Evolutionary conservation across 257 asterid species (phyloP).

Genomic region (Petrea volubilis): DNA sequence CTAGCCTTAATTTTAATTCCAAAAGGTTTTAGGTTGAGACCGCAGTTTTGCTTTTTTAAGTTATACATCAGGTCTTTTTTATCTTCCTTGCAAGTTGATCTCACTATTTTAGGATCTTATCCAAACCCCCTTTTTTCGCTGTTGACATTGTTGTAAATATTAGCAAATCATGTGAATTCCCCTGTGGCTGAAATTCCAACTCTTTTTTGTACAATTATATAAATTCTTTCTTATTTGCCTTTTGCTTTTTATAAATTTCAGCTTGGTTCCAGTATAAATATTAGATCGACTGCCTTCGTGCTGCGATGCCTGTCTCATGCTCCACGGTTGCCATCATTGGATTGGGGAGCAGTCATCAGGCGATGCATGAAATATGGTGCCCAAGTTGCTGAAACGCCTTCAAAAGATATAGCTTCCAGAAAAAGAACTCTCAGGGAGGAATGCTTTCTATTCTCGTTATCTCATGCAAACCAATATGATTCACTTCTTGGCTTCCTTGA

Average conservation of each 20-base stretch:
- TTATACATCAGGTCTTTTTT: not conserved
- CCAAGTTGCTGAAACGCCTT: slow-evolving; percentile 48
- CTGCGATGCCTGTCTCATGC: slow-evolving; percentile 79
- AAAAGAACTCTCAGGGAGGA: slow-evolving; percentile 76
- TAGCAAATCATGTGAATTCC: not conserved
- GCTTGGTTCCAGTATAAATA: slow-evolving; percentile 50
- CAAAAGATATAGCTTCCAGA: slow-evolving; percentile 32
- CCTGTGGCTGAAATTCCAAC: not conserved
- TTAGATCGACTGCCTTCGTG: slow-evolving; percentile 46
- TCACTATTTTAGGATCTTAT: not conserved
- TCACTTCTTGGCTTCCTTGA: slow-evolving; percentile 81
- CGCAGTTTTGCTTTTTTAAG: not conserved
- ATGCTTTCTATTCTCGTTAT: slow-evolving; percentile 70
- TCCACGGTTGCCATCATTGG: slow-evolving; percentile 79
- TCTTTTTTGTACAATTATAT: not conserved
- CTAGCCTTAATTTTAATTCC: slow-evolving; percentile 23
- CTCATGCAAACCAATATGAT: slow-evolving; percentile 70
- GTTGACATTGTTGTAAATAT: not conserved
- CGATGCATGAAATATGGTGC: slow-evolving; percentile 80
- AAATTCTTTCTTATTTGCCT: slow-evolving; percentile 14
- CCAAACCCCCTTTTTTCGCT: not conserved
- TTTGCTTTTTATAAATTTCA: slow-evolving; percentile 37
- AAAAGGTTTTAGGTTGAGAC: slow-evolving; percentile 4
- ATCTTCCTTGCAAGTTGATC: not conserved
- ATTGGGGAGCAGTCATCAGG: slow-evolving; percentile 76